Percentiles rank a stretch among this genome's conserved stretches.
These are phyloP conservation scores for Cercospora nicotianae DNA, from an alignment of 2,329 filamentous ascomycete species.

Conservation along the genomic window DNA sequence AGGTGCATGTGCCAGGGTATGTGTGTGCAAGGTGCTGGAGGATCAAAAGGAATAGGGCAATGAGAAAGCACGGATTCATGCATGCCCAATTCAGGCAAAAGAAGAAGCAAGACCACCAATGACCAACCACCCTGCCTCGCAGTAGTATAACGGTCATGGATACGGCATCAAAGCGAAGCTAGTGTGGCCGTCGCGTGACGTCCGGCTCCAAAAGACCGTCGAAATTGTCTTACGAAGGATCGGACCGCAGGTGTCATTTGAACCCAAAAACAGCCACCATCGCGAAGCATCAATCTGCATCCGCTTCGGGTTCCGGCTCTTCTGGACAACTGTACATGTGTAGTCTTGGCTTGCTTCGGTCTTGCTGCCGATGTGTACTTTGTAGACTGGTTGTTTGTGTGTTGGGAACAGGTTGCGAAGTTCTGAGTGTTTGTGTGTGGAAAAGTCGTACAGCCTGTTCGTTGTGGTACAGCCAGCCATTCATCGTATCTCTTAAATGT, in stretches of 20 bases:
- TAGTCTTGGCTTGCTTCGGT: slow-evolving; percentile 5
- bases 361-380: slow-evolving; percentile 1
- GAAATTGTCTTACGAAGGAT: slow-evolving; percentile 14
- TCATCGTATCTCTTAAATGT: slow-evolving; percentile 12
- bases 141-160: slow-evolving; percentile 9
- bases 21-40: background rate
- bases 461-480: slow-evolving; percentile 14
- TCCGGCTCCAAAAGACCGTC: slow-evolving; percentile 13
- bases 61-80: slow-evolving; percentile 5
- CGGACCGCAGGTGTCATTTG: slow-evolving; percentile 16
- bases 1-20: background rate
- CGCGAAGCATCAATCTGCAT: background rate
- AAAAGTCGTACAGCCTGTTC: slow-evolving; percentile 13
- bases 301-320: slow-evolving; percentile 9
- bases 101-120: background rate
- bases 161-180: slow-evolving; percentile 10
- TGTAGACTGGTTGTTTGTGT: background rate
- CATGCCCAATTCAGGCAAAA: slow-evolving; percentile 8
- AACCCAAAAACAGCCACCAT: slow-evolving; percentile 18
- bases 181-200: slow-evolving; percentile 16
- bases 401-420: slow-evolving; percentile 9
- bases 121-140: slow-evolving; percentile 14
- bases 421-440: slow-evolving; percentile 1
- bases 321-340: slow-evolving; percentile 6
- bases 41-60: slow-evolving; percentile 4